Base-by-base conservation (phyloP, 208 protist species). In the Trypanosomatidae sp. region DNA sequence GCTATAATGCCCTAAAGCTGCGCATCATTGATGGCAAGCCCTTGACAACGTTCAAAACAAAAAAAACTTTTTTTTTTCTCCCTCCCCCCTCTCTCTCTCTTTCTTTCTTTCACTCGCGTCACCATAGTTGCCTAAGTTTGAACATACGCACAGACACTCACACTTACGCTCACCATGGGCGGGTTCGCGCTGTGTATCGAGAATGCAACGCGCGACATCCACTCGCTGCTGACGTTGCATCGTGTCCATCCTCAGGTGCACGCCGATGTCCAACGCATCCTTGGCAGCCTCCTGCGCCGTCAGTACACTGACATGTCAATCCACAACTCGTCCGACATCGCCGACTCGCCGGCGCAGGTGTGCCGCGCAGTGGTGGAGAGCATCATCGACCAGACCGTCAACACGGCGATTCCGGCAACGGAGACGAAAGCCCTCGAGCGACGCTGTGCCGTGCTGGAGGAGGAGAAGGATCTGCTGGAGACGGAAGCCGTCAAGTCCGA, bases 231-330 rank as follows among this genome's bases (percentile, higher is more conserved):
- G 22, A 72, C 69, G 36, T 82, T 96, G 59, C 92, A 96, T 81
- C 89, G 90, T 25, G 90, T 94, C 1, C 92, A 96, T 65, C 89
- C 90, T 22, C 88, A 95, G 67, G 92, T 96, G n/a, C 87, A 79
- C 36, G 59, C 50, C 9, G 92, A 96, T 69, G 83, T 93, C 25
- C 64, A 84, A 17, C 81, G 86, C 30, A 80, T 84, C 36, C 80
- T 96, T 36, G 47, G 80, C 53, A 71, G 73, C 1, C 82, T 94
- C 7, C 70, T 94, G 33, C 74, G 81, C n/a, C 69, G 88, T 30
- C 66, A 81, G 47, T 88, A 93, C 58, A 75, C 88, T 22, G 56
- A 91, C 55, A 71, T 86, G 66, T 59, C 68, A 15, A 75, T 79
- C 2, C 68, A 81, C 0, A 39, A 73, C 28, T 81, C 84, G 0